phyloP scores from a whole-genome alignment of 2,329 filamentous ascomycete species.

The Ophiostoma australiae region DNA sequence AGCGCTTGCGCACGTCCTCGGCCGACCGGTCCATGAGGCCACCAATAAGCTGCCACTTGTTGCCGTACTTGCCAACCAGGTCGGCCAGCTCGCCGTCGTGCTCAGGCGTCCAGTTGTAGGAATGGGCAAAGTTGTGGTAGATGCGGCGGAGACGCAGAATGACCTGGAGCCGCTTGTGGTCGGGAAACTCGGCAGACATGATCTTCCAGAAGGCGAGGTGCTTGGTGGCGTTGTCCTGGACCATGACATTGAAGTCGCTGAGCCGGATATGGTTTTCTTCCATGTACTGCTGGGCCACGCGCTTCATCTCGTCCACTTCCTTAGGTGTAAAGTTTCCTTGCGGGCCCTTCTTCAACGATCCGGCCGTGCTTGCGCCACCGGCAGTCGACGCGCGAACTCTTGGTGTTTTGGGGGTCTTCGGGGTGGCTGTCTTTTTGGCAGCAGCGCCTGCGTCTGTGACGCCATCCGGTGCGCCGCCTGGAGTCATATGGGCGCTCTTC shows the following conservation, averaged over 20 bases:
- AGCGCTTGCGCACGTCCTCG: constrained; percentile 64
- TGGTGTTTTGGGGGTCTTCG: constrained; percentile 2
- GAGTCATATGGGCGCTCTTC: neutral
- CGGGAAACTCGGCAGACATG: constrained; percentile 46
- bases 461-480: neutral
- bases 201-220: constrained; percentile 47
- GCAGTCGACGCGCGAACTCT: neutral
- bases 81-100: constrained; percentile 52
- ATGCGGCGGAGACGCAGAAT: constrained; percentile 55
- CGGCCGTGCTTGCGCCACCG: constrained; percentile 12
- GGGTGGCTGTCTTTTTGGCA: neutral
- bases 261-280: constrained; percentile 42
- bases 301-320: constrained; percentile 41
- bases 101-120: constrained; percentile 54
- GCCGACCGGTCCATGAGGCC: constrained; percentile 58
- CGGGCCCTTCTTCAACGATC: constrained; percentile 21
- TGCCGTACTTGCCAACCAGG: constrained; percentile 45
- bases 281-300: constrained; percentile 43
- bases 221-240: constrained; percentile 32
- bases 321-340: constrained; percentile 40
- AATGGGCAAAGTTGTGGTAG: constrained; percentile 61
- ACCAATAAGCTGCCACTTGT: constrained; percentile 59
- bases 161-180: constrained; percentile 49
- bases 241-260: constrained; percentile 45
- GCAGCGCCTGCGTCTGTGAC: neutral